These are phyloP conservation scores for Anaeramoeba ignava DNA, from an alignment of 78 protist genomes.

Conservation along the genomic window DNA sequence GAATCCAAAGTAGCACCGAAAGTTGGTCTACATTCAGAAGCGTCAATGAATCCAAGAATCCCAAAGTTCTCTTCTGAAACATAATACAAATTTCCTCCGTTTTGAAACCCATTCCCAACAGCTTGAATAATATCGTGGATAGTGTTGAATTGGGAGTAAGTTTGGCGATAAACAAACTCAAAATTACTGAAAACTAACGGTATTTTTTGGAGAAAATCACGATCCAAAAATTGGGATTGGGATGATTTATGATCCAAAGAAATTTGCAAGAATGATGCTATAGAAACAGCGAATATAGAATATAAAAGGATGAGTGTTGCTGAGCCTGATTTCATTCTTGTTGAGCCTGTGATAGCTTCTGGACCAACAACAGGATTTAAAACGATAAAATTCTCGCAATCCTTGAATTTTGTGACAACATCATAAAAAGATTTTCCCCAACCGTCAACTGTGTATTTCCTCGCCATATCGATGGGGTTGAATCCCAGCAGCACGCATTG, in stretches of 20 bases:
- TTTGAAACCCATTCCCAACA: background rate
- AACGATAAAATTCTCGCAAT: slow-evolving; percentile 8
- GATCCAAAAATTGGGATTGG: background rate
- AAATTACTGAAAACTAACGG: too few species aligned
- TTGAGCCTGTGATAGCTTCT: slow-evolving; percentile 68
- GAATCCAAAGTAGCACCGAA: slow-evolving; percentile 23
- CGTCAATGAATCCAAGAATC: slow-evolving; percentile 27
- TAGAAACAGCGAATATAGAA: background rate
- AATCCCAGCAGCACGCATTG: slow-evolving; percentile 46
- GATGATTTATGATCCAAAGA: background rate
- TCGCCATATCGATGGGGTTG: slow-evolving; percentile 50
- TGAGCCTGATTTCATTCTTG: slow-evolving; percentile 70
- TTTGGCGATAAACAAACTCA: background rate
- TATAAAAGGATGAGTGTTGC: slow-evolving; percentile 39
- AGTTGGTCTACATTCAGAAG: slow-evolving; percentile 41
- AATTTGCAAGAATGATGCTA: background rate
- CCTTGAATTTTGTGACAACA: background rate
- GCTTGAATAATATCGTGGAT: background rate
- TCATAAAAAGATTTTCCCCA: slow-evolving; percentile 38
- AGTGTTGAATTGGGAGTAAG: background rate
- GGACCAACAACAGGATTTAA: slow-evolving; percentile 67
- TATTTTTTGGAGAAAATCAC: background rate
- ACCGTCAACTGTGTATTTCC: slow-evolving; percentile 33
- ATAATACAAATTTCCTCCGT: slow-evolving; percentile 17
- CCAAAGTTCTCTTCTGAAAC: slow-evolving; percentile 19